Evolutionary conservation across 306 rosid species (phyloP).

Genomic region (Inga oerstediana): DNA sequence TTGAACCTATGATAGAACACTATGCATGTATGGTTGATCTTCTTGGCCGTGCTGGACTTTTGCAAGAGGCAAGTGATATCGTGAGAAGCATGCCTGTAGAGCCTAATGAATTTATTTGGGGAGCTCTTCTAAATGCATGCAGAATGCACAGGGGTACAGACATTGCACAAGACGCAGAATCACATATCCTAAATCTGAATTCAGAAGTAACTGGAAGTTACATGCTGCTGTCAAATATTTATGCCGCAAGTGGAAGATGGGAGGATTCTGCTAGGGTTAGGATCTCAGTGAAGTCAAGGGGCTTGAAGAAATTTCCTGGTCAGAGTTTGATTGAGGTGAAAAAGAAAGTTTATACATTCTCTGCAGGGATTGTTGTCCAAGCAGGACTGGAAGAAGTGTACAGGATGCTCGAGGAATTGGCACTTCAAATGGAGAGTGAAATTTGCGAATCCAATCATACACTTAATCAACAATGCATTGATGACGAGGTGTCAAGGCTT

Average conservation of each 20-base stretch:
- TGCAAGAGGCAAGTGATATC: slow-evolving; percentile 69
- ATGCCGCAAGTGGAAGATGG: slow-evolving; percentile 83
- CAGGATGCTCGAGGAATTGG: slow-evolving; percentile 57
- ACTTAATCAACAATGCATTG: slow-evolving; percentile 34
- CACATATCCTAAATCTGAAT: slow-evolving; percentile 45
- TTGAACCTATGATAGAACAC: slow-evolving; percentile 78
- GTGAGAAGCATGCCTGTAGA: slow-evolving; percentile 68
- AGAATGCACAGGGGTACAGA: slow-evolving; percentile 63
- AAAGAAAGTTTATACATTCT: slow-evolving; percentile 61
- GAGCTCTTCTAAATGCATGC: slow-evolving; percentile 78
- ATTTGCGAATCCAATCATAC: slow-evolving; percentile 23
- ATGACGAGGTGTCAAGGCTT: slow-evolving; percentile 23
- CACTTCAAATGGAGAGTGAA: slow-evolving; percentile 62
- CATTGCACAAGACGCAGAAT: slow-evolving; percentile 58
- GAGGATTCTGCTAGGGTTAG: slow-evolving; percentile 82
- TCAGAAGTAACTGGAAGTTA: slow-evolving; percentile 60
- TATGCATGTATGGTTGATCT: slow-evolving; percentile 88
- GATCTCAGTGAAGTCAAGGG: slow-evolving; percentile 67
- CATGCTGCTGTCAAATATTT: slow-evolving; percentile 81
- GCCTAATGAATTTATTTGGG: slow-evolving; percentile 81
- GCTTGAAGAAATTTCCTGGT: slow-evolving; percentile 68
- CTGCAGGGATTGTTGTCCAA: slow-evolving; percentile 58
- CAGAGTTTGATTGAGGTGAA: slow-evolving; percentile 87
- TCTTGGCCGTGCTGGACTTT: slow-evolving; percentile 77
- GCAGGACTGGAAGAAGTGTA: slow-evolving; percentile 48